phyloP scores from a whole-genome alignment of 75 land plant genomes.

The Chamaecyparis obtusa region DNA sequence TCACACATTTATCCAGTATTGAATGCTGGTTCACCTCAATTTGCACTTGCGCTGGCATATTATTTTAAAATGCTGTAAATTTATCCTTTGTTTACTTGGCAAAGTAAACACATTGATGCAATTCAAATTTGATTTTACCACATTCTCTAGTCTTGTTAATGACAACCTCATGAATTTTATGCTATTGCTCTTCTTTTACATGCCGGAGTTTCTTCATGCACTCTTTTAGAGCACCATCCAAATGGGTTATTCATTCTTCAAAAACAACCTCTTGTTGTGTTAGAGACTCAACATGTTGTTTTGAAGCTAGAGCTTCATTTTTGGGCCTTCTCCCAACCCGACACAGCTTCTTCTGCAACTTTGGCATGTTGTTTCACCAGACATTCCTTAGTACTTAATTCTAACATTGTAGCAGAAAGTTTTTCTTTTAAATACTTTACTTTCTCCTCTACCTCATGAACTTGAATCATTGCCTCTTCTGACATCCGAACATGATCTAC shows the following conservation, averaged over 20 bases:
- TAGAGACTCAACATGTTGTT: constrained; percentile 70
- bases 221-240: constrained; percentile 92
- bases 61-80: no score
- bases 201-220: constrained; percentile 81
- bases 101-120: no score
- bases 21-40: no score
- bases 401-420: constrained; percentile 37
- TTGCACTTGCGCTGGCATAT: no score
- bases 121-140: constrained; percentile 65
- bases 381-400: constrained; percentile 44
- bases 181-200: constrained; percentile 77
- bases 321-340: constrained; percentile 96
- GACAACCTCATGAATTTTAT: constrained; percentile 68
- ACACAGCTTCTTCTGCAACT: constrained; percentile 75
- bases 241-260: constrained; percentile 79
- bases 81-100: no score
- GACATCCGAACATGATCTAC: constrained; percentile 23
- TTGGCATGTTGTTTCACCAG: constrained; percentile 63
- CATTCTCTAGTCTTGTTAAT: constrained; percentile 59
- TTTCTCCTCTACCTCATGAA: constrained; percentile 38
- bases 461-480: constrained; percentile 16
- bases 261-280: constrained; percentile 51
- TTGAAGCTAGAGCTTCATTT: constrained; percentile 66
- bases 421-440: constrained; percentile 42
- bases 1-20: no score